These are phyloP conservation scores for Fusarium fracticaudum DNA, from an alignment of 2,329 filamentous ascomycete species.

Conservation along the genomic window DNA sequence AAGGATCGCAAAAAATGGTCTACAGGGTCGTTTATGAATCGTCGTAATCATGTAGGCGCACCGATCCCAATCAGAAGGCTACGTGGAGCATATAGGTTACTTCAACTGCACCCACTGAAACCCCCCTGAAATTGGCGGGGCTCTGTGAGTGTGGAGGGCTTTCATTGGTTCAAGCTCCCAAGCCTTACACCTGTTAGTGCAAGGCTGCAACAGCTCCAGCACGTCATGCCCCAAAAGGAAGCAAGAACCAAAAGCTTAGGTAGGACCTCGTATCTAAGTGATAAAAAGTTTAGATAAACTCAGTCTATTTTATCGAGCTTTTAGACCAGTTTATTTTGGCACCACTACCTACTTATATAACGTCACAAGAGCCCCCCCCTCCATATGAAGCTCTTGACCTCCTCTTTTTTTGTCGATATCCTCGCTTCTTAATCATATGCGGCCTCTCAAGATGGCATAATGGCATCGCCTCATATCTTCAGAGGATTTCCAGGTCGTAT, in stretches of 20 bases:
- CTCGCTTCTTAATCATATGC: constrained; percentile 10
- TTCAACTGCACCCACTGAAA: constrained; percentile 26
- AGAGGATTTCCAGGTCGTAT: constrained; percentile 23
- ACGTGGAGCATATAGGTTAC: constrained; percentile 37
- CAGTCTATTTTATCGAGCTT: not conserved
- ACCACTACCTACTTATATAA: not conserved
- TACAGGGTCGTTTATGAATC: constrained; percentile 11
- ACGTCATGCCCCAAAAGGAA: constrained; percentile 22
- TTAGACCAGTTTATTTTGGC: not conserved
- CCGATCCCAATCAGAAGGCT: constrained; percentile 41
- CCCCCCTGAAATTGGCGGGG: constrained; percentile 22
- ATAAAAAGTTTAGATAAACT: not conserved
- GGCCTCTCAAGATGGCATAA: constrained; percentile 47
- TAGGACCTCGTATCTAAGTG: not conserved
- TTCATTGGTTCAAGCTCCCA: constrained; percentile 38
- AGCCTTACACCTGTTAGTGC: constrained; percentile 33
- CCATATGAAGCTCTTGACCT: constrained; percentile 1
- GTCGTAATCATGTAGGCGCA: constrained; percentile 32
- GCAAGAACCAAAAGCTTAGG: not conserved
- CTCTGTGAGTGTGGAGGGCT: not conserved
- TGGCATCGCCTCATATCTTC: constrained; percentile 29
- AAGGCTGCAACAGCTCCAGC: constrained; percentile 41
- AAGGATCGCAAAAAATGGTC: constrained; percentile 3
- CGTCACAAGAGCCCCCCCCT: not conserved
- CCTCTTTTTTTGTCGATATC: constrained; percentile 15